Conservation (phyloP, 768 basidiomycete genomes). For the Hygrocybe coccinea region DNA sequence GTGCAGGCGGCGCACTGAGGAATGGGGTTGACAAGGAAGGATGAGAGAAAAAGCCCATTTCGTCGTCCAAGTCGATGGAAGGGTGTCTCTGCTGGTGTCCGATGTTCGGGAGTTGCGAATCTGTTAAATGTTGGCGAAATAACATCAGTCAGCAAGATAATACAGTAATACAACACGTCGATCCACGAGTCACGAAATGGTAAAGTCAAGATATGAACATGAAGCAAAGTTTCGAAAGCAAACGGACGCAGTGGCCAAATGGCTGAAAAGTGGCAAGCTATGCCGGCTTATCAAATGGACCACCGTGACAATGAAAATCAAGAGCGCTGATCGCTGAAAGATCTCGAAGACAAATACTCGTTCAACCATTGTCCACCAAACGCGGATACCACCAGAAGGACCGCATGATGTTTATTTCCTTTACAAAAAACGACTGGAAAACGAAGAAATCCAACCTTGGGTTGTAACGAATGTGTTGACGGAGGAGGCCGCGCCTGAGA, state of each 20-base stretch:
- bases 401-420: not conserved
- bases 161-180: conserved; percentile 15
- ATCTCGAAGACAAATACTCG: not conserved
- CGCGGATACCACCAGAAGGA: not conserved
- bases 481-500: conserved; percentile 68
- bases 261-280: not conserved
- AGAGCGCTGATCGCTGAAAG: not conserved
- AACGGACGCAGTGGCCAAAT: not conserved
- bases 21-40: conserved; percentile 35
- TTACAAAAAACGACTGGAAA: conserved; percentile 8
- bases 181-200: not conserved
- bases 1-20: conserved; percentile 43
- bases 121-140: conserved; percentile 26
- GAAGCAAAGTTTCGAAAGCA: conserved; percentile 9
- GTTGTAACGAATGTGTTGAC: conserved; percentile 54
- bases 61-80: conserved; percentile 28
- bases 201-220: conserved; percentile 4
- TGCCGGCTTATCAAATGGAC: not conserved
- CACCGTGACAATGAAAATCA: not conserved
- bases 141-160: conserved; percentile 16
- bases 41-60: conserved; percentile 54
- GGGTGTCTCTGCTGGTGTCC: conserved; percentile 42
- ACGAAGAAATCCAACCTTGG: conserved; percentile 41
- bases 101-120: conserved; percentile 39
- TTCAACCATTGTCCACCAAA: conserved; percentile 1